Percentiles rank a stretch among this genome's conserved stretches.
phyloP scores from a whole-genome alignment of 805 yeast genomes.

The Dipodascus geniculatus region DNA sequence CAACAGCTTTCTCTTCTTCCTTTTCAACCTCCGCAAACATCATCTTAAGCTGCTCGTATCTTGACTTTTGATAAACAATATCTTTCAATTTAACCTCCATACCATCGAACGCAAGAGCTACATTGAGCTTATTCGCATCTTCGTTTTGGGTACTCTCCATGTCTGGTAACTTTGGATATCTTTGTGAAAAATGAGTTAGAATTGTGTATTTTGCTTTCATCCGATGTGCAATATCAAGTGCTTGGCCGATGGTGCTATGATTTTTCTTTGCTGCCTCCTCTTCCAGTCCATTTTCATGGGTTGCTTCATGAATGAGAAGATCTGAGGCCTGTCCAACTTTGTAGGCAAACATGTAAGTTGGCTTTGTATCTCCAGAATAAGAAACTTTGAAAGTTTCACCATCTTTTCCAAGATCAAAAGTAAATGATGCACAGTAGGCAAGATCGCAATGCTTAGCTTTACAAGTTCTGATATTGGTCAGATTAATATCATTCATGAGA shows the following conservation, averaged over 20 bases:
- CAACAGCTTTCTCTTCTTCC: too few relatives aligned
- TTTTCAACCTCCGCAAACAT: slow-evolving; percentile 9
- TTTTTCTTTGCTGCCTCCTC: slow-evolving; percentile 72
- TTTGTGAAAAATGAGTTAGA: slow-evolving; percentile 85
- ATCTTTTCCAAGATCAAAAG: slow-evolving; percentile 27
- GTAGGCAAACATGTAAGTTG: slow-evolving; percentile 48
- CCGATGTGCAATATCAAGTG: slow-evolving; percentile 50
- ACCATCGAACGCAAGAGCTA: slow-evolving; percentile 53
- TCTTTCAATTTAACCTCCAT: slow-evolving; percentile 39
- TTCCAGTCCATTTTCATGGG: slow-evolving; percentile 66
- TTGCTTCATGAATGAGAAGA: slow-evolving; percentile 83
- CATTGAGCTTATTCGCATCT: slow-evolving; percentile 7
- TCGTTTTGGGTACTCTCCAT: slow-evolving; percentile 5
- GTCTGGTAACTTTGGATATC: slow-evolving; percentile 55
- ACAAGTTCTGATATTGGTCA: slow-evolving; percentile 38
- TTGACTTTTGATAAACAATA: slow-evolving; percentile 26
- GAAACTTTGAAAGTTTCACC: slow-evolving; percentile 38
- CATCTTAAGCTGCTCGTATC: slow-evolving; percentile 14
- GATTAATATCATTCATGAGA: not conserved
- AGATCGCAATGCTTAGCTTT: slow-evolving; percentile 76
- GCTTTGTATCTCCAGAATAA: slow-evolving; percentile 93
- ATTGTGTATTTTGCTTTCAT: slow-evolving; percentile 67
- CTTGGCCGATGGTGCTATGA: slow-evolving; percentile 86
- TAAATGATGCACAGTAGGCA: slow-evolving; percentile 59
- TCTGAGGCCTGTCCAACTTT: slow-evolving; percentile 56